Evolutionary conservation across 108 stramenopile species (phyloP), one percentile per base, ranked within the genome.

Genomic region (Cyclotella choctawhatcheeana): DNA sequence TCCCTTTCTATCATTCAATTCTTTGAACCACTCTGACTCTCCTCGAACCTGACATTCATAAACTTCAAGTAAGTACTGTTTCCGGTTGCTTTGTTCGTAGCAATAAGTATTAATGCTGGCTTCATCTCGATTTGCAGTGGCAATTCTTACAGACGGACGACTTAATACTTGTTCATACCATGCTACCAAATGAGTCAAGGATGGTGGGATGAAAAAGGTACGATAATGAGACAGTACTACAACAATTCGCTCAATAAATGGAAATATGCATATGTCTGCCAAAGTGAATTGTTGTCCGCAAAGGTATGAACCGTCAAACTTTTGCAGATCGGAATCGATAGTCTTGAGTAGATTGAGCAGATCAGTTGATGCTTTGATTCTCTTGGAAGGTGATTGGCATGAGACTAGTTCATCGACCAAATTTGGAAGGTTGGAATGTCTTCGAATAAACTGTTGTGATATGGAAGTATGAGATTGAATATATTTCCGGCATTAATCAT

Each of bases 21-120:
- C 58, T 29, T 44, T 43, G 60, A 78, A 78, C 56, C 58, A 0
- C 18, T 21, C 20, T 21, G 33, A 55, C 22, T 78, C 77, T n/a
- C 54, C 30, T 31, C 69, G 37, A 12, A 69, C 43, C 18, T 66
- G 45, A 34, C 69, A 66, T 33, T 78, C 77, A 37, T 78, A 78
- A 14, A 78, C 77, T 58, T 78, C 77, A n/a, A 65, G 20, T 5
- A 78, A 59, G 44, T 78, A 78, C 47, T 70, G 69, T 24, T 58
- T 61, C 13, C 77, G 26, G n/a, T 33, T 13, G 17, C 0, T 3
- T 25, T 64, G 61, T 22, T 79, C 77, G 26, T 52, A 79, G 32
- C 77, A 79, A 64, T 79, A 79, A 0, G 77, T 67, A n/a, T 48
- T 27, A 43, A 66, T 47, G 25, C 77, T 79, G 0, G 27, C 58